Base-by-base conservation (phyloP, 495 filamentous ascomycete genomes). In the Aspergillus affinis region DNA sequence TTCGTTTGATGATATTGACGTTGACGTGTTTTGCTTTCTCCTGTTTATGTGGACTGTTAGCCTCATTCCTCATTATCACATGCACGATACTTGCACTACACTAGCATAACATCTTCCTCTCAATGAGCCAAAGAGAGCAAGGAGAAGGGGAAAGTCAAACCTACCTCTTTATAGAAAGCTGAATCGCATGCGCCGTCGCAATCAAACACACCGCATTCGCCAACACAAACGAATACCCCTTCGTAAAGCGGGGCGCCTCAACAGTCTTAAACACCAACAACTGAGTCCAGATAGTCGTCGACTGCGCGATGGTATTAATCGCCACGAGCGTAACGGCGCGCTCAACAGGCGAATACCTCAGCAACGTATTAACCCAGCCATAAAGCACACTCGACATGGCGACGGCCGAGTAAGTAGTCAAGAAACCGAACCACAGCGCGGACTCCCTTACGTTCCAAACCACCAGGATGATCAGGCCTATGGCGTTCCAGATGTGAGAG, bases 331-430 rank as follows among this genome's bases (percentile, higher is more conserved):
- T 80, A 17, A 86, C 57, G 3, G 83, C 78, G n/a, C 85, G 68
- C 64, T 86, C 82, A 61, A 83, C 78, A 21, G 80, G 79, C 74
- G 85, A 65, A 78, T 81, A 63, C 74, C 83, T 64, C 4, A 76
- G 54, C 27, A 72, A 67, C 27, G 62, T 72, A 57, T 85, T 80
- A 2, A 81, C 79, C 83, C 82, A 86, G 6, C 70, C 72, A 51
- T 73, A 75, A 9, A 75, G 61, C 3, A 73, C 68, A 49, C 67
- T 71, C 5, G 72, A 72, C 67, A 73, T 72, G 0, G 70, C 68
- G 21, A 72, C 69, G n/a, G 71, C 65, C 0, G 68, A 69, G 44
- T 69, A 73, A 18, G 67, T 71, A 0, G 68, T 72, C 10, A 66
- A 19, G 61, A 81, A 84, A 1, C 80, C 79, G 54, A 83, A 79